phyloP scores from a whole-genome alignment of 305 asterid genomes.

The Vinca major region DNA sequence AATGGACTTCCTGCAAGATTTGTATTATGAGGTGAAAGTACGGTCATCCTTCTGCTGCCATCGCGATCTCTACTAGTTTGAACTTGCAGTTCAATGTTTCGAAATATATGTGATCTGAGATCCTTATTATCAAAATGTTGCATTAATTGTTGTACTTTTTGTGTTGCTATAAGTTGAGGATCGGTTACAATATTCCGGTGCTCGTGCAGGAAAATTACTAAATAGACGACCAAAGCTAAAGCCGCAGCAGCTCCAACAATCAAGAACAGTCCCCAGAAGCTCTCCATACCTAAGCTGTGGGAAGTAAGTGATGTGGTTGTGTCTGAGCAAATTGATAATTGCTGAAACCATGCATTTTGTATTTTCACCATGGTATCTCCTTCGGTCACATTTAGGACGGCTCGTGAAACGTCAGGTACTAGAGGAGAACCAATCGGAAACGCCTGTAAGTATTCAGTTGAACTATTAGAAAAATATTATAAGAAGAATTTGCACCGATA shows the following conservation, averaged over 20 bases:
- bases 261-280: slow-evolving; percentile 14
- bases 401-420: slow-evolving; percentile 35
- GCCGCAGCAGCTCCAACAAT: slow-evolving; percentile 3
- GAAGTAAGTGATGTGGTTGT: slow-evolving; percentile 9
- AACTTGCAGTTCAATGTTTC: neutral
- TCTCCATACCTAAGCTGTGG: neutral
- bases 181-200: neutral
- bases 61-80: neutral
- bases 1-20: neutral
- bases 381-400: slow-evolving; percentile 31
- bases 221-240: neutral
- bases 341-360: slow-evolving; percentile 31
- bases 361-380: slow-evolving; percentile 29
- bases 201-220: neutral
- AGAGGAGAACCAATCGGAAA: slow-evolving; percentile 49
- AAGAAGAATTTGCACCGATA: no score
- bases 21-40: neutral
- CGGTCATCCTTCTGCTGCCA: neutral
- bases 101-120: neutral
- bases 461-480: neutral
- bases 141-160: neutral
- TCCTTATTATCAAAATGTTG: slow-evolving; percentile 7
- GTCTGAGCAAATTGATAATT: slow-evolving; percentile 24
- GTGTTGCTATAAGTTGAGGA: neutral
- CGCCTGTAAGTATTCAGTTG: slow-evolving; percentile 16